Evolutionary conservation across 345 rosid species (phyloP).

Genomic region (Lumnitzera littorea): DNA sequence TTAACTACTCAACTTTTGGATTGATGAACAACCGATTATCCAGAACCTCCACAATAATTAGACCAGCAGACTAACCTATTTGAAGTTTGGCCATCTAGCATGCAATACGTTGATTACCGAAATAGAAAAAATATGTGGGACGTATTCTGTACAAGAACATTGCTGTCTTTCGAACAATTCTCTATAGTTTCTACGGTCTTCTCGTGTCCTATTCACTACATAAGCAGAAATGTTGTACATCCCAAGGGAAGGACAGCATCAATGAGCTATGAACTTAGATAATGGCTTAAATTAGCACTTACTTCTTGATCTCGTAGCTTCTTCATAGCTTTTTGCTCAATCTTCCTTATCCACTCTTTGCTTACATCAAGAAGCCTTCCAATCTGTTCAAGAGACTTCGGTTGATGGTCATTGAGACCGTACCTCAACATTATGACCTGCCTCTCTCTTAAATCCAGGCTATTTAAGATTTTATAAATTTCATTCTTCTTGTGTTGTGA

Average conservation of each 20-base stretch:
- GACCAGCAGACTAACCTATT: too few relatives aligned
- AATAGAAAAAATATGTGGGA: too few relatives aligned
- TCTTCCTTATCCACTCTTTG: constrained; percentile 79
- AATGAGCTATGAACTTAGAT: constrained; percentile 11
- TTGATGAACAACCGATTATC: too few relatives aligned
- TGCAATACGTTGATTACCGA: too few relatives aligned
- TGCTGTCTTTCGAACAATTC: too few relatives aligned
- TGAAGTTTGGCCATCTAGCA: too few relatives aligned
- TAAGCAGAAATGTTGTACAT: too few relatives aligned
- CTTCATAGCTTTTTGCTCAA: constrained; percentile 55
- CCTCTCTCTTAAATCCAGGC: constrained; percentile 60
- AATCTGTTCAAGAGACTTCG: constrained; percentile 68
- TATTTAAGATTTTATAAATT: constrained; percentile 36
- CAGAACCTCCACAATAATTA: too few relatives aligned
- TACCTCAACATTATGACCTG: constrained; percentile 56
- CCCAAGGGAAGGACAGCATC: neutral
- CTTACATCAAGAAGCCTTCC: constrained; percentile 58
- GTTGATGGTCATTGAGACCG: constrained; percentile 44
- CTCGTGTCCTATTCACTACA: too few relatives aligned
- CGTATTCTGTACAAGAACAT: too few relatives aligned
- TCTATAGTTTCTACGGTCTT: too few relatives aligned
- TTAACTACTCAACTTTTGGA: too few relatives aligned
- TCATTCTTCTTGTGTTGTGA: constrained; percentile 51
- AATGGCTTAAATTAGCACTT: constrained; percentile 33
- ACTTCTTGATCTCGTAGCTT: constrained; percentile 43